Evolutionary conservation across 1,284 basidiomycete species (phyloP).

Genomic region (Ustilago crameri): DNA sequence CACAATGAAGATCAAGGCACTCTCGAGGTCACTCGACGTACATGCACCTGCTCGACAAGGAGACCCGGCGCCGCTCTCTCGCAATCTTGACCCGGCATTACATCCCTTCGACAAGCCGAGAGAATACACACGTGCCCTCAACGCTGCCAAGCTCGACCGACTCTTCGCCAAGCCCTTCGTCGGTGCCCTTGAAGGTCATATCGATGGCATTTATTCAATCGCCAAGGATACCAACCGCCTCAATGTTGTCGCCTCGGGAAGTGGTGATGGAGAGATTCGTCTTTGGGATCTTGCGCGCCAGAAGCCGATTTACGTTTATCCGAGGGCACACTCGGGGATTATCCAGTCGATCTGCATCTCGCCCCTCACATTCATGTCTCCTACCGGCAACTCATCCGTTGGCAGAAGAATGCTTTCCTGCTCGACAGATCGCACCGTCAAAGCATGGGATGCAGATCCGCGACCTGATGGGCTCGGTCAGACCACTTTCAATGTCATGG

Average conservation of each 20-base stretch:
- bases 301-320: slow-evolving; percentile 76
- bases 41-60: slow-evolving; percentile 76
- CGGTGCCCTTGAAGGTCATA: slow-evolving; percentile 87
- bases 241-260: slow-evolving; percentile 87
- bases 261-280: slow-evolving; percentile 94
- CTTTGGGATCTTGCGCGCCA: slow-evolving; percentile 85
- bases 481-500: slow-evolving; percentile 52
- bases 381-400: slow-evolving; percentile 51
- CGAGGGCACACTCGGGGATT: slow-evolving; percentile 89
- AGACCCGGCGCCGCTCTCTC: slow-evolving; percentile 84
- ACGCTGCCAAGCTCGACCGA: slow-evolving; percentile 93
- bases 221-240: slow-evolving; percentile 81
- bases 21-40: slow-evolving; percentile 82
- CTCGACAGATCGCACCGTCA: slow-evolving; percentile 89
- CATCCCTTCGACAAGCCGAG: slow-evolving; percentile 93
- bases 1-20: slow-evolving; percentile 80
- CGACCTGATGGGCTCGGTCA: slow-evolving; percentile 67
- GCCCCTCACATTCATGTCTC: slow-evolving; percentile 72
- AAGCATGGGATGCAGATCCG: slow-evolving; percentile 79
- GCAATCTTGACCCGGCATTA: slow-evolving; percentile 91
- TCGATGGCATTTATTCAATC: slow-evolving; percentile 92
- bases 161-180: slow-evolving; percentile 98
- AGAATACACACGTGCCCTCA: slow-evolving; percentile 92
- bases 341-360: slow-evolving; percentile 79
- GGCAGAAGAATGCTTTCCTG: slow-evolving; percentile 82